Base-by-base conservation (phyloP, 805 yeast species). In the Metschnikowia hibisci region DNA sequence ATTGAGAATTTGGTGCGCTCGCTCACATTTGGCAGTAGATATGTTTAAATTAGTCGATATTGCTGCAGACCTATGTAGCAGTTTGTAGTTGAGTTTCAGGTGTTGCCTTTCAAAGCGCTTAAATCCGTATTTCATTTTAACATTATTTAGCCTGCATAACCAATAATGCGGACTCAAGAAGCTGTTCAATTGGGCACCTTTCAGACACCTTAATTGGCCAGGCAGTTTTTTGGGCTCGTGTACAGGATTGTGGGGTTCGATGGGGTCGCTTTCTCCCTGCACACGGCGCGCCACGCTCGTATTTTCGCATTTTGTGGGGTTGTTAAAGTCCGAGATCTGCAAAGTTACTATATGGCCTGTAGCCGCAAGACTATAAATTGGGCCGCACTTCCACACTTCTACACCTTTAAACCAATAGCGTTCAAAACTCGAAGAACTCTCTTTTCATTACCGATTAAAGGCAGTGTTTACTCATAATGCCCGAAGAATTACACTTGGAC, bases 401-500 rank as follows among this genome's bases (percentile, higher is more conserved):
- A n/a, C 14, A 13, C 30, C 14, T 11, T n/a, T 13, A n/a, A 11
- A 14, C 20, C 18, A 13, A 14, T 8, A 16, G 18, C 15, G 12
- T 18, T 30, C 4, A 10, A 30, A 11, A 27, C 30, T 27, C 5
- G 23, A 20, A 8, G 23, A 20, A 20, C n/a, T 20, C 23, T 8
- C 4, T 8, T 6, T 20, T 20, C 23, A 6, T 20, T 3, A 20
- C 7, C 7, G 23, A 20, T 20, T 20, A 20, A 20, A 20, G 22
- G 22, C 22, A 20, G 3, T 18, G 13, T 15, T 31, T 15, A 23
- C 13, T 14, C 15, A 39, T 7, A 7, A 52, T 52, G 56, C 56
- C 56, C 9, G 56, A 52, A 20, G 43, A 46, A 34, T 48, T 52
- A 45, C 43, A 46, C 11, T 41, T 52, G 51, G 56, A 52, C 51